These are phyloP conservation scores for Salix exigua DNA, from an alignment of 345 rosid genomes.

Conservation along the genomic window DNA sequence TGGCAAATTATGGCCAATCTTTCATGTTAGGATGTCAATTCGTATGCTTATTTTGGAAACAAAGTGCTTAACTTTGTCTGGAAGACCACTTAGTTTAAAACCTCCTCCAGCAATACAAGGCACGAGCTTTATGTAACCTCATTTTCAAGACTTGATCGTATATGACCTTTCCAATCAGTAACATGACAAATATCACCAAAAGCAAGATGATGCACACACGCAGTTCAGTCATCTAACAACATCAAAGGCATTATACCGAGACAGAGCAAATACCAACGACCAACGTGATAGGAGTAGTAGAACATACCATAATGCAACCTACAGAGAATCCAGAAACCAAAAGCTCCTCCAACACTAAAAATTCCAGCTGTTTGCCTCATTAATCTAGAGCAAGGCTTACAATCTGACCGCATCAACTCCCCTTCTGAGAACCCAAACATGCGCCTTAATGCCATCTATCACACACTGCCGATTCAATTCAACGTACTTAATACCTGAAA, in stretches of 20 bases:
- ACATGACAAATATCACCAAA: not conserved
- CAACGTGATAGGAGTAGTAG: conserved; percentile 6
- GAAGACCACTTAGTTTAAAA: not conserved
- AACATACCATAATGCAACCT: conserved; percentile 65
- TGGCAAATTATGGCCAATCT: not conserved
- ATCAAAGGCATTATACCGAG: not conserved
- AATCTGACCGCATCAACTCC: conserved; percentile 74
- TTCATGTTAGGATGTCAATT: not conserved
- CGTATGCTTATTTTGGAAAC: not conserved
- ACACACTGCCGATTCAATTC: not conserved
- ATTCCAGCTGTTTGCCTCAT: conserved; percentile 79
- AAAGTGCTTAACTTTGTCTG: not conserved
- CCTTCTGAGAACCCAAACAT: conserved; percentile 71
- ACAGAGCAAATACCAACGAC: not conserved
- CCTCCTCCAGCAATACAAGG: not conserved
- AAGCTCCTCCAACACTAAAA: conserved; percentile 68
- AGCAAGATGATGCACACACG: not conserved
- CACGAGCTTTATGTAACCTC: not conserved
- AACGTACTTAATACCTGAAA: not conserved
- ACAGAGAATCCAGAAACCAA: conserved; percentile 85
- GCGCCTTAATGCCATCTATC: conserved; percentile 60
- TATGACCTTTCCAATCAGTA: not conserved
- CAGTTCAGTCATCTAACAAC: not conserved
- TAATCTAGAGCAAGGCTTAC: conserved; percentile 71
- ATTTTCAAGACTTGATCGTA: not conserved